Percentiles rank a stretch among this genome's conserved stretches.
Evolutionary conservation across 164 flowering plant genomes (phyloP).

Genomic region (Vitis cinerea): DNA sequence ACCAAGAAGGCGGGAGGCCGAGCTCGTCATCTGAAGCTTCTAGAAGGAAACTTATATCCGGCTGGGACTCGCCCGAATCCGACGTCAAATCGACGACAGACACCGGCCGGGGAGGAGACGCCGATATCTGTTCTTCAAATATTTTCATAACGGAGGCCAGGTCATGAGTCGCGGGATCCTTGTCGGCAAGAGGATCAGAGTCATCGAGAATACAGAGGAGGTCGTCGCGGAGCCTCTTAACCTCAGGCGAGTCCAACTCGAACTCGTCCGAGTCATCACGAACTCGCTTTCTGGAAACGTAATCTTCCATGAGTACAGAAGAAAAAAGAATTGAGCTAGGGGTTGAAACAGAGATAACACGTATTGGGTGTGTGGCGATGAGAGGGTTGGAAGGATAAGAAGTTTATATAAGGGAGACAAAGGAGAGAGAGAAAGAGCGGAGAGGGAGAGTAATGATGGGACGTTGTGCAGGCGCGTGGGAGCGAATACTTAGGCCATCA

Average conservation of each 20-base stretch:
- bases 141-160: constrained; percentile 62
- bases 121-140: constrained; percentile 53
- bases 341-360: background rate
- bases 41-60: constrained; percentile 57
- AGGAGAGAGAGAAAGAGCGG: background rate
- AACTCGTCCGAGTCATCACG: constrained; percentile 35
- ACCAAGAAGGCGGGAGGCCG: constrained; percentile 62
- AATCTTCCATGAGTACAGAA: constrained; percentile 16
- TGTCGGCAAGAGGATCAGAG: constrained; percentile 26
- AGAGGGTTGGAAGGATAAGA: constrained; percentile 3
- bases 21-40: constrained; percentile 86
- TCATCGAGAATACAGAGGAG: constrained; percentile 52
- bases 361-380: constrained; percentile 4
- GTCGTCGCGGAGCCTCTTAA: constrained; percentile 49
- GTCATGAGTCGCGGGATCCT: constrained; percentile 29
- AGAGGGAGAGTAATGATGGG: constrained; percentile 15
- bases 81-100: constrained; percentile 16
- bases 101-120: constrained; percentile 8
- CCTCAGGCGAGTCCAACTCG: constrained; percentile 42
- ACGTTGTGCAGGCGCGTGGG: constrained; percentile 41
- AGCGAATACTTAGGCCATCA: constrained; percentile 42
- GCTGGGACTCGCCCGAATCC: constrained; percentile 38
- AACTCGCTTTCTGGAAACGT: constrained; percentile 29
- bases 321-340: background rate
- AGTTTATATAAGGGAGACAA: constrained; percentile 9